Conservation (phyloP, 1,139 yeast genomes). For the Candida sojae region DNA sequence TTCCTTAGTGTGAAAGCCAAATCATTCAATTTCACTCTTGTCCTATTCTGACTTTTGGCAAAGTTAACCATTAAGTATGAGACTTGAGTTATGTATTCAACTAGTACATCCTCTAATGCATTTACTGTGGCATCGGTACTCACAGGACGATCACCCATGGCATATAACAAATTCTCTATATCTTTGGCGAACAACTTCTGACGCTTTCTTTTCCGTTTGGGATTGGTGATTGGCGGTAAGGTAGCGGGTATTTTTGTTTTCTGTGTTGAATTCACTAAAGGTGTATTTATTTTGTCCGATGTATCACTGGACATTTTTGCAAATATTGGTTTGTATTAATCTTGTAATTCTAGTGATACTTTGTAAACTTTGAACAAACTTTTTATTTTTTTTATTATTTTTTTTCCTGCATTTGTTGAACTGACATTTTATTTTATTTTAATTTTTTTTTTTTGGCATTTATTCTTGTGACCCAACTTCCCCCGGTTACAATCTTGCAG, state of each 20-base stretch:
- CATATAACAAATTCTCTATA: slow-evolving; percentile 73
- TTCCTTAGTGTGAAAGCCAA: slow-evolving; percentile 81
- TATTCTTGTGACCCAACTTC: too few species aligned
- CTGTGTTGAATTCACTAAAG: neutral
- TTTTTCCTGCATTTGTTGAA: neutral
- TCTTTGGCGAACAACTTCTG: slow-evolving; percentile 59
- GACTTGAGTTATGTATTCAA: slow-evolving; percentile 72
- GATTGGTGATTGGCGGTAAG: slow-evolving; percentile 15
- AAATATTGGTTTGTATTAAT: neutral
- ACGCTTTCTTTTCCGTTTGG: slow-evolving; percentile 29
- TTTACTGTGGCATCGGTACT: slow-evolving; percentile 79
- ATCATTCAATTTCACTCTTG: slow-evolving; percentile 83
- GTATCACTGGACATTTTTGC: neutral
- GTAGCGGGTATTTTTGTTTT: neutral
- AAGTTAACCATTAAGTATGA: slow-evolving; percentile 23
- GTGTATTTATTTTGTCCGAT: neutral
- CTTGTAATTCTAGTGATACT: neutral
- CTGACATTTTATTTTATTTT: neutral
- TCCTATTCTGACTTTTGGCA: slow-evolving; percentile 49
- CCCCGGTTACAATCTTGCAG: too few species aligned
- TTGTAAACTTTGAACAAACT: neutral
- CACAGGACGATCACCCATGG: slow-evolving; percentile 82
- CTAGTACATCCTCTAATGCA: slow-evolving; percentile 80
- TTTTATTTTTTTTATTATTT: neutral
- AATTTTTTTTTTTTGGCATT: too few species aligned